Percentiles rank a stretch among this genome's conserved stretches.
Conservation (phyloP, 139 green algal species). For the Tetraselmis chui region DNA sequence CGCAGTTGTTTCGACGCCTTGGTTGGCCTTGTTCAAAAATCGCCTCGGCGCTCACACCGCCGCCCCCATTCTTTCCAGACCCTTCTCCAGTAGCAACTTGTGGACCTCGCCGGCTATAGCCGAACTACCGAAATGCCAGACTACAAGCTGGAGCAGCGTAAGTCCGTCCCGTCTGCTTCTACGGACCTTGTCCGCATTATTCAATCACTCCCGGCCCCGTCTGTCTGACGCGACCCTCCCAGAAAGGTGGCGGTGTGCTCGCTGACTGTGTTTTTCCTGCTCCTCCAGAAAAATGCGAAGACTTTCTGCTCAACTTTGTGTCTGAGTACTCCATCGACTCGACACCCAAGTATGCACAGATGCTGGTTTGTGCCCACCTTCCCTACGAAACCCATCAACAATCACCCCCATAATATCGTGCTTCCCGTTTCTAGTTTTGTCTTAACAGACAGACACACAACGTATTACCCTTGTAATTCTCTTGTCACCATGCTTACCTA, state of each 20-base stretch:
- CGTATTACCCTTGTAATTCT: background rate
- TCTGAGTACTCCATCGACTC: slow-evolving; percentile 18
- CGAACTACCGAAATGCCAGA: background rate
- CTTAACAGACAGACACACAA: background rate
- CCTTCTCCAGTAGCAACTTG: no score
- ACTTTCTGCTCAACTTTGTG: slow-evolving; percentile 57
- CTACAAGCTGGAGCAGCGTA: background rate
- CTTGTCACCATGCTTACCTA: background rate
- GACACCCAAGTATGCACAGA: slow-evolving; percentile 45
- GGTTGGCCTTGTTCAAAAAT: no score
- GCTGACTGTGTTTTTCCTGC: no score
- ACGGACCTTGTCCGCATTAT: background rate
- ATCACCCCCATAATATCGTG: background rate
- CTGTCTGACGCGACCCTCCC: no score
- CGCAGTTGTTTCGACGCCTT: no score
- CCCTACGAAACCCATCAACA: background rate
- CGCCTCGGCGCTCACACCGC: no score
- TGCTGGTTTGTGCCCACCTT: slow-evolving; percentile 34
- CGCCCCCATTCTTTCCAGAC: no score
- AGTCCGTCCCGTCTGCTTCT: no score
- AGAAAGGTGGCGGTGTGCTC: no score
- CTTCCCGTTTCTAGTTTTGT: background rate
- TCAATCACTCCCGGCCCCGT: no score
- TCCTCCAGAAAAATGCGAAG: slow-evolving; percentile 28
- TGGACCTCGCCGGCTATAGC: no score